Conservation (phyloP, 2,329 filamentous ascomycete genomes). For the Venturia effusa region DNA sequence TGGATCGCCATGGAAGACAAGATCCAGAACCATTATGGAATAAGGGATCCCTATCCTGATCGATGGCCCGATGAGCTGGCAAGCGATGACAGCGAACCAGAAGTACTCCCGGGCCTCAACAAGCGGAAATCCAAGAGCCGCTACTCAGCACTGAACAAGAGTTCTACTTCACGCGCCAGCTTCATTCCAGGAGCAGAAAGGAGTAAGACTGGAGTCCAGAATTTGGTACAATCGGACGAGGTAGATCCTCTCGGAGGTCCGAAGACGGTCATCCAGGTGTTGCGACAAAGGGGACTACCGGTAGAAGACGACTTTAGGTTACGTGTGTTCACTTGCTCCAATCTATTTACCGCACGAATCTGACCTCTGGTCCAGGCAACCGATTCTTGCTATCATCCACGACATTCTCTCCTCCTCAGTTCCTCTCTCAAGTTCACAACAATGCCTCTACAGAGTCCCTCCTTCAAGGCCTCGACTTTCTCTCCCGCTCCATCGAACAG, state of each 20-base stretch:
- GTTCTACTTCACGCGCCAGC: conserved; percentile 57
- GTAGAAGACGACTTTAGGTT: conserved; percentile 75
- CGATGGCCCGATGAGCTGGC: conserved; percentile 83
- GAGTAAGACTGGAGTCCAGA: conserved; percentile 58
- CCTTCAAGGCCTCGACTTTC: conserved; percentile 68
- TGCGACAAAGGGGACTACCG: conserved; percentile 66
- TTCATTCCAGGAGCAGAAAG: conserved; percentile 55
- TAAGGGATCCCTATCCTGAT: conserved; percentile 64
- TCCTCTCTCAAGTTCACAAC: conserved; percentile 84
- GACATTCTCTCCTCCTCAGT: conserved; percentile 84
- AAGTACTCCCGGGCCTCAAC: conserved; percentile 60
- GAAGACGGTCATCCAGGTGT: conserved; percentile 72
- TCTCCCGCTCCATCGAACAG: conserved; percentile 89
- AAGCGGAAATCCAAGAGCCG: conserved; percentile 51
- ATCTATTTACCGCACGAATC: background rate
- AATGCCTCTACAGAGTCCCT: conserved; percentile 73
- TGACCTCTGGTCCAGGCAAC: conserved; percentile 43
- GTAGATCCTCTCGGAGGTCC: conserved; percentile 81
- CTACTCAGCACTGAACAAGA: conserved; percentile 74
- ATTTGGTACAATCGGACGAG: conserved; percentile 80
- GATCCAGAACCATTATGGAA: conserved; percentile 82
- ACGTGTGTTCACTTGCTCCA: conserved; percentile 41
- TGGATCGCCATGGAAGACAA: background rate
- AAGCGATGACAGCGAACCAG: conserved; percentile 45
- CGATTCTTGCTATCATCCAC: conserved; percentile 93